Percentiles rank a stretch among this genome's conserved stretches.
phyloP scores from a whole-genome alignment of 495 filamentous ascomycete genomes.

The Glarea lozoyensis region DNA sequence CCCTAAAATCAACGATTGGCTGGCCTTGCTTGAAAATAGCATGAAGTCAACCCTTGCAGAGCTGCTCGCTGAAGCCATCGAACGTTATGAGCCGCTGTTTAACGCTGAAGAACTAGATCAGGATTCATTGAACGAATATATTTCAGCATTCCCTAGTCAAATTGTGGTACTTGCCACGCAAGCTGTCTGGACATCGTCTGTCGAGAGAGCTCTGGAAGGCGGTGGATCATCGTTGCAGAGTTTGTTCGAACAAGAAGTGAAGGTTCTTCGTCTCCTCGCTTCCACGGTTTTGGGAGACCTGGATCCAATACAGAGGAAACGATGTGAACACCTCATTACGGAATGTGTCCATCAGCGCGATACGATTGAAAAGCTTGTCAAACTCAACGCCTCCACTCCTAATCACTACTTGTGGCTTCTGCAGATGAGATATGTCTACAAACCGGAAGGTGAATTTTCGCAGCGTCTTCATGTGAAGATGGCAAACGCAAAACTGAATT shows the following conservation, averaged over 20 bases:
- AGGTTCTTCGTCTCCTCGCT: conserved; percentile 73
- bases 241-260: conserved; percentile 67
- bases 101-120: conserved; percentile 53
- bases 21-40: conserved; percentile 77
- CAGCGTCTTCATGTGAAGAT: conserved; percentile 86
- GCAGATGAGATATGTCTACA: conserved; percentile 96
- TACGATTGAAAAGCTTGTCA: conserved; percentile 72
- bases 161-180: conserved; percentile 96
- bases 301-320: conserved; percentile 78
- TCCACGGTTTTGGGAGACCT: conserved; percentile 85
- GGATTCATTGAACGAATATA: conserved; percentile 62
- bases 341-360: conserved; percentile 98
- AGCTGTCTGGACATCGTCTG: conserved; percentile 80
- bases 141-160: conserved; percentile 78
- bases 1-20: conserved; percentile 96
- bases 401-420: conserved; percentile 88
- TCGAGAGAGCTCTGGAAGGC: conserved; percentile 62
- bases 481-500: conserved; percentile 91
- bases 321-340: conserved; percentile 97
- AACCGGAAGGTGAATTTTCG: conserved; percentile 67
- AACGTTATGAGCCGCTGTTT: conserved; percentile 67
- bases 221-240: conserved; percentile 57
- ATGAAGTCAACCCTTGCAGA: conserved; percentile 95
- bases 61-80: conserved; percentile 74
- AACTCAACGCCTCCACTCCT: conserved; percentile 62